These are phyloP conservation scores for Pinus taeda DNA, from an alignment of 75 land plant species.

Conservation along the genomic window DNA sequence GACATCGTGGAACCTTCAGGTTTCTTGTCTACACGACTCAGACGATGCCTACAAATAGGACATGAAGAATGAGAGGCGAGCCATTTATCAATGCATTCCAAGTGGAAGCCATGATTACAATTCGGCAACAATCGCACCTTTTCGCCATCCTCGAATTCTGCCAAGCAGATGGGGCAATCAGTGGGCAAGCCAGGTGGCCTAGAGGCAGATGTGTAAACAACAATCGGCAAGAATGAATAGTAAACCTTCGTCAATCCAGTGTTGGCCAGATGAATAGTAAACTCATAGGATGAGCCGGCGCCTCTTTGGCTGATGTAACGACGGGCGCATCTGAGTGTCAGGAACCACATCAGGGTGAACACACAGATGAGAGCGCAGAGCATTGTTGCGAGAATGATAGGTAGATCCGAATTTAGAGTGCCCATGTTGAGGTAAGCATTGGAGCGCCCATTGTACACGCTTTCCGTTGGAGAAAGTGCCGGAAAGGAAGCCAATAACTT, in stretches of 20 bases:
- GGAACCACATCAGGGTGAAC: conserved; percentile 42
- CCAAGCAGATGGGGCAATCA: conserved; percentile 63
- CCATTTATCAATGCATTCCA: conserved; percentile 69
- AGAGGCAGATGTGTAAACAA: conserved; percentile 12
- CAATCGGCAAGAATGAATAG: no score
- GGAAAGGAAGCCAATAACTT: no score
- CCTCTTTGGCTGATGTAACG: conserved; percentile 26
- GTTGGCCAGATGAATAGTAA: conserved; percentile 16
- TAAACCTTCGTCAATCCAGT: conserved; percentile 1
- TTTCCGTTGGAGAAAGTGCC: no score
- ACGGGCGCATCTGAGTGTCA: conserved; percentile 30
- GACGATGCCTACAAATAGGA: conserved; percentile 39
- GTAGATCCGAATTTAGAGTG: conserved; percentile 60
- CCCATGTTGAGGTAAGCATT: conserved; percentile 11
- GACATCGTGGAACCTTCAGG: no score
- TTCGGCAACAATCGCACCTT: conserved; percentile 47
- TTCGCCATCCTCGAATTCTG: conserved; percentile 51
- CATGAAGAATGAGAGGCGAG: conserved; percentile 63
- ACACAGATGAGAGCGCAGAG: conserved; percentile 58
- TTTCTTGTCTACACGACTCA: no score
- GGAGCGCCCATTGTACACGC: no score
- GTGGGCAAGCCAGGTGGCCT: neutral
- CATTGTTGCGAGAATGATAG: conserved; percentile 59
- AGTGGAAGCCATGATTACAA: conserved; percentile 73
- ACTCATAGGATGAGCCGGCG: conserved; percentile 10